Conservation (phyloP, 108 stramenopile genomes). For the Cyclotella baltica region DNA sequence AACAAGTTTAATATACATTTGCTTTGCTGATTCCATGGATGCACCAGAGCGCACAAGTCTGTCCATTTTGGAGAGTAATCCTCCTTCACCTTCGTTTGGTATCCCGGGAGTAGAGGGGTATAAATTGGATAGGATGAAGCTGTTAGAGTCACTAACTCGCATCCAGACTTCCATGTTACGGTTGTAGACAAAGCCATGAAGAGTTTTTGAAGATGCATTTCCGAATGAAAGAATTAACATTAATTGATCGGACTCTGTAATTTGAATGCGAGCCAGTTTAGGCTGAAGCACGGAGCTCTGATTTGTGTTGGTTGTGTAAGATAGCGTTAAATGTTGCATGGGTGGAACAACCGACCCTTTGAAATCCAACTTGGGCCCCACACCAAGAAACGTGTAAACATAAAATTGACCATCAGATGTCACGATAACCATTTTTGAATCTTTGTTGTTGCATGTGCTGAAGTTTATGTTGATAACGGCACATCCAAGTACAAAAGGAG, state of each 20-base stretch:
- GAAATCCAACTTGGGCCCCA: slow-evolving; percentile 53
- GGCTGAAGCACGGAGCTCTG: slow-evolving; percentile 52
- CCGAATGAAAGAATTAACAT: slow-evolving; percentile 67
- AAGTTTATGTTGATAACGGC: slow-evolving; percentile 61
- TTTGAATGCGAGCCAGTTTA: slow-evolving; percentile 68
- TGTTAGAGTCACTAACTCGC: slow-evolving; percentile 74
- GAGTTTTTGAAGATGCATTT: slow-evolving; percentile 55
- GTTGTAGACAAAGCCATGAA: slow-evolving; percentile 86
- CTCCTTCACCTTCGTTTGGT: slow-evolving; percentile 28
- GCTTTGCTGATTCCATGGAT: slow-evolving; percentile 49
- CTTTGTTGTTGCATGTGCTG: slow-evolving; percentile 5
- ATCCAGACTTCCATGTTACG: slow-evolving; percentile 77
- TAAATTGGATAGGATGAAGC: slow-evolving; percentile 87
- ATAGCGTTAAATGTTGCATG: slow-evolving; percentile 80
- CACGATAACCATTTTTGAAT: slow-evolving; percentile 66
- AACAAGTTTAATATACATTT: slow-evolving; percentile 41
- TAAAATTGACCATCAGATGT: slow-evolving; percentile 75
- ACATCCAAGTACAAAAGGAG: slow-evolving; percentile 75
- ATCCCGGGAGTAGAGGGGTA: slow-evolving; percentile 64
- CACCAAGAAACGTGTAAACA: slow-evolving; percentile 61
- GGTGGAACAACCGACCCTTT: slow-evolving; percentile 81
- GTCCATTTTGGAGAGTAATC: slow-evolving; percentile 71
- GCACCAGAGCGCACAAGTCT: slow-evolving; percentile 66
- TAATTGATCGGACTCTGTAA: slow-evolving; percentile 72
- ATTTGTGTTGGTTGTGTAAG: slow-evolving; percentile 23